Base-by-base conservation (phyloP, 371 early-diverging fungal genomes). In the Mucor mucedo region DNA sequence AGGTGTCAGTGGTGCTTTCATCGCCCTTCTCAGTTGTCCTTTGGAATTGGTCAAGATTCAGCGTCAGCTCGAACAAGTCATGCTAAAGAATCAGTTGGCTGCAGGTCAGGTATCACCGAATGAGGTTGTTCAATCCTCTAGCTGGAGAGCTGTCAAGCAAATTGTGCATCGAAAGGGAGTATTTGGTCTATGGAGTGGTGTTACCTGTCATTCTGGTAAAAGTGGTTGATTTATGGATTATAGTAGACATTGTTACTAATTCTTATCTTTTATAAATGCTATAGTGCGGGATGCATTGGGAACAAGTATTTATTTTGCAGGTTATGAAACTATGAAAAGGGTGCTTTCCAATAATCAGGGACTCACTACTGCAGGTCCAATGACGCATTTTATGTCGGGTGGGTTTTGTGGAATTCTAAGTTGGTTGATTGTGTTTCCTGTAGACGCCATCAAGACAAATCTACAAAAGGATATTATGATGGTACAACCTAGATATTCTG, bases 1-100 rank as follows among this genome's bases (percentile, higher is more conserved):
- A 55, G 83, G 80, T 45, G 69, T 83, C 0, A 80, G 87, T 54
- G 92, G 92, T 27, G 84, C 87, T 0, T 80, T 88, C 27, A 85
- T 91, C 40, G 91, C 91, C 2, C 49, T 82, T 27, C 62, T 91
- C 41, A 87, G 89, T 62, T 89, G 90, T 62, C 93, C 93, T 2
- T 67, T 93, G 30, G 93, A 93, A 65, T 70, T 92, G 16, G 85
- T 93, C 45, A 93, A 93, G 66, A 86, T 93, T 9, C 93, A 92
- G 62, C 78, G 86, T 47, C 93, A 93, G 68, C 67, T 93, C 29
- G 86, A 93, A 49, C 76, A 79, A 42, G 62, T 92, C 52, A 62
- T 91, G 60, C 61, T 77, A 28, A 85, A 68, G 21, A 63, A 63
- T 28, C 65, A 69, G 38, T 66, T 71, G 30, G 72, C 66, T 4